Percentiles rank a stretch among this genome's conserved stretches.
Conservation (phyloP, 176 grass and related monocot species). For the Sorghum bicolor region DNA sequence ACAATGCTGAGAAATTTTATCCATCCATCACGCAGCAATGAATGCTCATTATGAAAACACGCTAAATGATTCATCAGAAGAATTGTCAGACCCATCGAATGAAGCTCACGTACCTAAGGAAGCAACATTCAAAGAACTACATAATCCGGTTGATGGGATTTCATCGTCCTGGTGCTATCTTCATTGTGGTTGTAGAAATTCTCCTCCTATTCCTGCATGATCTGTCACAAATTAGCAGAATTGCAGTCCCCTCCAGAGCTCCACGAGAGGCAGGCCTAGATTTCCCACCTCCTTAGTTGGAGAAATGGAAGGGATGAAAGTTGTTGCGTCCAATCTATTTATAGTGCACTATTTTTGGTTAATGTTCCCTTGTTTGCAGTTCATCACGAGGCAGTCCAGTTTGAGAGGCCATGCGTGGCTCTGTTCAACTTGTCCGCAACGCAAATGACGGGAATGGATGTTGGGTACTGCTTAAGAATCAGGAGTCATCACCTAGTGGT, state of each 20-base stretch:
- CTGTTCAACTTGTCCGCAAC: conserved; percentile 18
- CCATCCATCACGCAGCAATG: not conserved
- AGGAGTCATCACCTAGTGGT: not conserved
- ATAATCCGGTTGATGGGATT: not conserved
- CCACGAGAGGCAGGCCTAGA: conserved; percentile 21
- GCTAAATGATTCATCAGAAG: not conserved
- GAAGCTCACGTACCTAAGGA: conserved; percentile 35
- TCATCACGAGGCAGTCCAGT: conserved; percentile 21
- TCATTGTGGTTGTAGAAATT: conserved; percentile 8
- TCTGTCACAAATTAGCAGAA: conserved; percentile 24
- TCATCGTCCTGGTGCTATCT: conserved; percentile 32
- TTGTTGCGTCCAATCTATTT: conserved; percentile 38
- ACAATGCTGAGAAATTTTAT: not conserved
- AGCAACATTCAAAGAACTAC: conserved; percentile 5
- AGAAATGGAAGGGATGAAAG: conserved; percentile 40
- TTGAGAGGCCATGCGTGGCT: conserved; percentile 31
- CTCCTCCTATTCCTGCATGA: conserved; percentile 24
- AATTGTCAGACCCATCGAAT: not conserved
- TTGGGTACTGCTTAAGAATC: not conserved
- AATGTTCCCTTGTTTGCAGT: conserved; percentile 10
- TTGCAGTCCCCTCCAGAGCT: conserved; percentile 14
- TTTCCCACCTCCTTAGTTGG: conserved; percentile 43
- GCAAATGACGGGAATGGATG: conserved; percentile 24
- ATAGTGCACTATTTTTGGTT: conserved; percentile 48
- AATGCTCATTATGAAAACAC: not conserved